Evolutionary conservation across 768 basidiomycete genomes (phyloP).

Genomic region (Leucocoprinus leucothites): DNA sequence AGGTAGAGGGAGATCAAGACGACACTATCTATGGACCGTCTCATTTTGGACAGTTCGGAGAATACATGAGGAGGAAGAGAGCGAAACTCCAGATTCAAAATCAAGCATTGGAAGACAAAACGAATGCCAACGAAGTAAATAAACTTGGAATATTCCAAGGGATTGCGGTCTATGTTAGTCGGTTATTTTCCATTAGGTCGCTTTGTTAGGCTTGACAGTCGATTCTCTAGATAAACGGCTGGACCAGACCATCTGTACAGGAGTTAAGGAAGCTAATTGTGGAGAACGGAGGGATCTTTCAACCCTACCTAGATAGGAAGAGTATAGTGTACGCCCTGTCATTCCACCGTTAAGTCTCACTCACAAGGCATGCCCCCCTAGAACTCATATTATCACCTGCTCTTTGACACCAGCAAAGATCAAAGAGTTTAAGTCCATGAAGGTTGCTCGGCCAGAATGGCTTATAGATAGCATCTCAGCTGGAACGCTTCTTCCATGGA

Average conservation of each 20-base stretch:
- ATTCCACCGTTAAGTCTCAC: not conserved
- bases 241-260: constrained; percentile 83
- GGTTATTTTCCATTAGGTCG: not conserved
- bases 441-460: constrained; percentile 89
- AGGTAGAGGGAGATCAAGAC: constrained; percentile 25
- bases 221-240: constrained; percentile 75
- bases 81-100: constrained; percentile 89
- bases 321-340: constrained; percentile 60
- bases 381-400: constrained; percentile 90
- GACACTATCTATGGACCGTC: constrained; percentile 69
- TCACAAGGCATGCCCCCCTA: constrained; percentile 21
- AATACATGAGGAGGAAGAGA: constrained; percentile 90
- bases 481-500: constrained; percentile 76
- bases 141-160: constrained; percentile 64
- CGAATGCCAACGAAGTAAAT: constrained; percentile 14
- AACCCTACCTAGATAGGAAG: constrained; percentile 82
- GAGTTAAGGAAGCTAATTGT: constrained; percentile 79
- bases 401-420: constrained; percentile 89
- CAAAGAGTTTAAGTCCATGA: constrained; percentile 85
- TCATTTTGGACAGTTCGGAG: constrained; percentile 78
- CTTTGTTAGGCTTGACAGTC: not conserved
- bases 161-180: constrained; percentile 76
- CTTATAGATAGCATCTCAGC: constrained; percentile 73
- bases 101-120: constrained; percentile 26
- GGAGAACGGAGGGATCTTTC: constrained; percentile 78